A percentile compares a stretch with the other conserved stretches of the same genome.
phyloP scores from a whole-genome alignment of 352 stramenopile genomes.

The Pythium chondricola region DNA sequence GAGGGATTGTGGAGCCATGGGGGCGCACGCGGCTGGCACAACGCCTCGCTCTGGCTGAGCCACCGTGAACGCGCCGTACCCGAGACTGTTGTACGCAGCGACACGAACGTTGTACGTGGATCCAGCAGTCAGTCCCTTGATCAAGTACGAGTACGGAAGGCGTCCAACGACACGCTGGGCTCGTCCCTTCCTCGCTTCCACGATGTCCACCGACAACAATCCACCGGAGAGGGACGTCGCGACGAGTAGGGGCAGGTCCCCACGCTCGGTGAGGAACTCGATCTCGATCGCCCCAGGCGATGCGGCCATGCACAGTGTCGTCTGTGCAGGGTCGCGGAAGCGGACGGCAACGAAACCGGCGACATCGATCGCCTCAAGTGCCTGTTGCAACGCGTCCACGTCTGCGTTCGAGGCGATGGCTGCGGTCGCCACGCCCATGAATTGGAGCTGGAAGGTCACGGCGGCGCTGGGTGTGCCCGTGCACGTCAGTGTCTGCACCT shows the following conservation, averaged over 20 bases:
- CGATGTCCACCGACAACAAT: conserved; percentile 11
- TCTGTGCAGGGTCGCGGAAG: conserved; percentile 34
- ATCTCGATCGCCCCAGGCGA: conserved; percentile 36
- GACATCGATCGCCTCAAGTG: conserved; percentile 50
- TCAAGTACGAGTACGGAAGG: conserved; percentile 80
- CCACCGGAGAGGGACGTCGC: background rate
- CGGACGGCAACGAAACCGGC: conserved; percentile 47
- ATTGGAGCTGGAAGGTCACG: conserved; percentile 53
- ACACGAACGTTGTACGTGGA: conserved; percentile 88
- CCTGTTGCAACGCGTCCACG: conserved; percentile 31
- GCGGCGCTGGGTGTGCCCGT: conserved; percentile 15
- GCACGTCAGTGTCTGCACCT: conserved; percentile 62
- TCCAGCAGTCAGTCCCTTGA: conserved; percentile 64
- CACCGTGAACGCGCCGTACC: conserved; percentile 78
- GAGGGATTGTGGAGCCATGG: conserved; percentile 71
- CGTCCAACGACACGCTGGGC: conserved; percentile 53
- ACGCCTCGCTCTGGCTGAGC: conserved; percentile 27
- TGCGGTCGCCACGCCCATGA: conserved; percentile 45
- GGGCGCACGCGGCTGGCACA: conserved; percentile 35
- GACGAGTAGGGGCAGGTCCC: conserved; percentile 37
- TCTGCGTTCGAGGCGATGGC: conserved; percentile 34
- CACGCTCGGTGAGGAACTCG: conserved; percentile 42
- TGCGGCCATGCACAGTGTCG: conserved; percentile 34
- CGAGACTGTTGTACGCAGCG: conserved; percentile 92
- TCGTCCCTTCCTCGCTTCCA: conserved; percentile 46